phyloP scores from a whole-genome alignment of 2,329 filamentous ascomycete genomes.

The Coniochaeta ligniaria region DNA sequence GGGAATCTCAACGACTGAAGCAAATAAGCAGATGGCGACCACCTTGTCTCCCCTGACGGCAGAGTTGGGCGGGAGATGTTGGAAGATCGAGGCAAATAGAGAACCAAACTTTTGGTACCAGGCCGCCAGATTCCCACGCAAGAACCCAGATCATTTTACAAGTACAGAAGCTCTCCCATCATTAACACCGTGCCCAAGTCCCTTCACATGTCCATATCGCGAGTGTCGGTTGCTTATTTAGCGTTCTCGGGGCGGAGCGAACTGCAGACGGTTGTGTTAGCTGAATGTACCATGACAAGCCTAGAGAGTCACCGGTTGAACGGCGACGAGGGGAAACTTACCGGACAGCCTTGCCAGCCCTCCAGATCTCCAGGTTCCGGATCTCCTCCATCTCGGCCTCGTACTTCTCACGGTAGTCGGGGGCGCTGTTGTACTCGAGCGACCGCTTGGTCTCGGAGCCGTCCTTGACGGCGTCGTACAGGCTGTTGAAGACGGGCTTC shows the following conservation, averaged over 20 bases:
- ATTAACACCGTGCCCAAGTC: not conserved
- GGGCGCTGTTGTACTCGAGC: constrained; percentile 92
- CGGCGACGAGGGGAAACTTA: constrained; percentile 27
- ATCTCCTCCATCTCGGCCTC: constrained; percentile 99
- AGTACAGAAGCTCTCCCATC: not conserved
- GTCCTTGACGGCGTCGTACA: constrained; percentile 88
- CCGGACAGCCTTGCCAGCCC: constrained; percentile 95
- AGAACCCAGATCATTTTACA: not conserved
- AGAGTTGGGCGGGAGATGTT: not conserved
- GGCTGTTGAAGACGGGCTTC: constrained; percentile 97
- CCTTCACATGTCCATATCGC: not conserved
- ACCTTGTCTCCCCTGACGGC: not conserved
- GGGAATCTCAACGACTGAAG: constrained; percentile 1
- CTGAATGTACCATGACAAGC: not conserved
- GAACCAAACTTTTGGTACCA: constrained; percentile 1
- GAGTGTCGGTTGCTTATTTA: constrained; percentile 45
- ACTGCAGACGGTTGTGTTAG: constrained; percentile 24
- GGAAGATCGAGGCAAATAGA: not conserved
- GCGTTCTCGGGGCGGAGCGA: constrained; percentile 82
- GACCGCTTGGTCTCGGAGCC: constrained; percentile 94
- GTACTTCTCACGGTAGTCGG: constrained; percentile 94
- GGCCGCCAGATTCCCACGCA: constrained; percentile 1
- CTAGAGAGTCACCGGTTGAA: no score
- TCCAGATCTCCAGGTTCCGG: constrained; percentile 97
- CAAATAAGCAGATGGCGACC: constrained; percentile 2